Conservation (phyloP, 176 grass and related monocot genomes). For the Zizania latifolia region DNA sequence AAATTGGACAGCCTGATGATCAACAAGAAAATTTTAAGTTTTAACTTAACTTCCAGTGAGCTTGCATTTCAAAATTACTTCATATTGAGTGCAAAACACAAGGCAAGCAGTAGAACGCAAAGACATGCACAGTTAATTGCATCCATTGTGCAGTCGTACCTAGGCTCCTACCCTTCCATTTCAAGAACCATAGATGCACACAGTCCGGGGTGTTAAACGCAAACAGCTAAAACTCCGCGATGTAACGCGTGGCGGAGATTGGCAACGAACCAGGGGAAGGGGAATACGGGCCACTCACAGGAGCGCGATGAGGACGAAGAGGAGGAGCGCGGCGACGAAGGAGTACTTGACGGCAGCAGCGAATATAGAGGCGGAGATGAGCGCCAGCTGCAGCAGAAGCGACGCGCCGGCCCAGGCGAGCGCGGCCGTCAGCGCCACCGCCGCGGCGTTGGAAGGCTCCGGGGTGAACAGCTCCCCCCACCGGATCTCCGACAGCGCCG, state of each 20-base stretch:
- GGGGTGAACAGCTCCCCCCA: conserved; percentile 42
- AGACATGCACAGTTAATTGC: neutral
- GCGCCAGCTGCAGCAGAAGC: conserved; percentile 37
- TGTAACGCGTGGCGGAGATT: neutral
- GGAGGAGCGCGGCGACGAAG: conserved; percentile 38
- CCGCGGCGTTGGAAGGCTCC: conserved; percentile 32
- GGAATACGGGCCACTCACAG: neutral
- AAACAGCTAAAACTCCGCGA: neutral
- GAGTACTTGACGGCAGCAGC: conserved; percentile 49
- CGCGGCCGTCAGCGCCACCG: conserved; percentile 28
- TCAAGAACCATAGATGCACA: no score
- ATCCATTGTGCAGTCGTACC: no score
- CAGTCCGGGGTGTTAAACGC: neutral
- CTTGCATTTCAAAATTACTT: neutral
- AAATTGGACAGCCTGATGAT: neutral
- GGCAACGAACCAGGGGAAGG: neutral
- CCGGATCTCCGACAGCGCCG: conserved; percentile 30
- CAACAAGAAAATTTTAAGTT: neutral
- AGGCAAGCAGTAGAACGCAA: neutral
- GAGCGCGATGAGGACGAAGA: conserved; percentile 50
- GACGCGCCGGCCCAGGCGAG: conserved; percentile 31
- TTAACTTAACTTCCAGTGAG: neutral
- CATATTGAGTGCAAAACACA: no score
- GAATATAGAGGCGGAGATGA: conserved; percentile 42
- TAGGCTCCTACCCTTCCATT: no score